Evolutionary conservation across 768 basidiomycete genomes (phyloP).

Genomic region (Candolleomyces aberdarensis): DNA sequence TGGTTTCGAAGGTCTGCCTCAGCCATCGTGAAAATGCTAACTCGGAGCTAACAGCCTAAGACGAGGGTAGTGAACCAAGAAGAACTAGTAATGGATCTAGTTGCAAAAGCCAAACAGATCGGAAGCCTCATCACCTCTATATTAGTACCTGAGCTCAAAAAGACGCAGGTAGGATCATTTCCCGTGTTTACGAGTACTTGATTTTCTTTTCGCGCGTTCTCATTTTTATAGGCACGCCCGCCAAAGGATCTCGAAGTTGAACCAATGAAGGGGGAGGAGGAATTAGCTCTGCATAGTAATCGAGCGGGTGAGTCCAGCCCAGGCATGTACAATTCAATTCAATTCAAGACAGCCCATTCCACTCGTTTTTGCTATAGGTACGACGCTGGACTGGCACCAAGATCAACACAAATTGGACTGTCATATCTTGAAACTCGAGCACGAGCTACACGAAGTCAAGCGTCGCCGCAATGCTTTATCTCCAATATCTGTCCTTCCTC

Average conservation of each 20-base stretch:
- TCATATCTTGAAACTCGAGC: not conserved
- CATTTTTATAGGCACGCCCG: too few relatives aligned
- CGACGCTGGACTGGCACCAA: not conserved
- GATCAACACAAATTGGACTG: not conserved
- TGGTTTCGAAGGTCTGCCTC: constrained; percentile 67
- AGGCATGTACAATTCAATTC: too few relatives aligned
- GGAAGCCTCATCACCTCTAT: constrained; percentile 80
- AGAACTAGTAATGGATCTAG: constrained; percentile 79
- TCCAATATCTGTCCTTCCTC: not conserved
- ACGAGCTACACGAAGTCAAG: not conserved
- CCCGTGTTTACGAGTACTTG: not conserved
- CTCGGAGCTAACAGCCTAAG: not conserved
- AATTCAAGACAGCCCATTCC: too few relatives aligned
- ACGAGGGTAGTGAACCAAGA: constrained; percentile 64
- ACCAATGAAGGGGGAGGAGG: too few relatives aligned
- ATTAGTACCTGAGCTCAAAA: constrained; percentile 76
- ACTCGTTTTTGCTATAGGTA: too few relatives aligned
- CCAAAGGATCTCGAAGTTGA: too few relatives aligned
- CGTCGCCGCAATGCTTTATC: not conserved
- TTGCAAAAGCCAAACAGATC: constrained; percentile 86
- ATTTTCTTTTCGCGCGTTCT: too few relatives aligned
- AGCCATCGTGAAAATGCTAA: not conserved
- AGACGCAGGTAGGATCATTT: constrained; percentile 53
- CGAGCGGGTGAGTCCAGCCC: too few relatives aligned
- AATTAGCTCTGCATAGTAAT: too few relatives aligned